Base-by-base conservation (phyloP, 2,329 filamentous ascomycete species). In the Beauveria varroae region DNA sequence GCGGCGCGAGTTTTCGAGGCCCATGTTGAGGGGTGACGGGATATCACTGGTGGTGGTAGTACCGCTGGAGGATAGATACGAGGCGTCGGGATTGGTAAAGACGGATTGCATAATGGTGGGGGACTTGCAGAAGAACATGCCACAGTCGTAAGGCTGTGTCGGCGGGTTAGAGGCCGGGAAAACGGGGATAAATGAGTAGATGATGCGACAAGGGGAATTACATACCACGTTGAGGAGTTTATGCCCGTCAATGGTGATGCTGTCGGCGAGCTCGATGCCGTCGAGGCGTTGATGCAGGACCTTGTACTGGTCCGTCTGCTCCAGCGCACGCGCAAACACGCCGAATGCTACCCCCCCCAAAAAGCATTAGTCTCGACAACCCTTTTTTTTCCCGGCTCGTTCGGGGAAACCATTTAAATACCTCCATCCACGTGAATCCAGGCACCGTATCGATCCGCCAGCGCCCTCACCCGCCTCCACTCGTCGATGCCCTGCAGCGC, bases 381-480 rank as follows among this genome's bases (percentile, higher is more conserved):
- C 12, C 5, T 5, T 37, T 2, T 37, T 34, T 16, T 16, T 12
- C 12, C 30, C 4, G 30, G 12, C 34, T 16, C 34, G 34, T 37
- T 37, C 12, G 14, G n/a, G 16, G 8, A 30, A 16, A 18, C 8
- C 47, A 34, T 18, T 50, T 16, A 34, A 14, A 34, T 34, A 85
- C 84, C 85, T 50, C 89, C 93, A 68, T 97, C 93, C 8, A 93
- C 86, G 72, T 98, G 93, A 44, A 97, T 80, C 93, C 93, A 97
- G 0, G 91, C 87, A 1, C 82, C 81, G 65, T 93, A 86, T 65
- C 79, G 77, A 67, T 95, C 87, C 49, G 90, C 91, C 44, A 96
- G 70, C 5, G 77, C 74, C 63, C 93, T 82, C 43, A 97, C 74
- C 60, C 78, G 77, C 60, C 74, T 71, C 78, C 87, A 86, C 64